Evolutionary conservation across 2,329 filamentous ascomycete genomes (phyloP), one percentile per base, ranked within the genome.

Genomic region (Botrytis cinerea): DNA sequence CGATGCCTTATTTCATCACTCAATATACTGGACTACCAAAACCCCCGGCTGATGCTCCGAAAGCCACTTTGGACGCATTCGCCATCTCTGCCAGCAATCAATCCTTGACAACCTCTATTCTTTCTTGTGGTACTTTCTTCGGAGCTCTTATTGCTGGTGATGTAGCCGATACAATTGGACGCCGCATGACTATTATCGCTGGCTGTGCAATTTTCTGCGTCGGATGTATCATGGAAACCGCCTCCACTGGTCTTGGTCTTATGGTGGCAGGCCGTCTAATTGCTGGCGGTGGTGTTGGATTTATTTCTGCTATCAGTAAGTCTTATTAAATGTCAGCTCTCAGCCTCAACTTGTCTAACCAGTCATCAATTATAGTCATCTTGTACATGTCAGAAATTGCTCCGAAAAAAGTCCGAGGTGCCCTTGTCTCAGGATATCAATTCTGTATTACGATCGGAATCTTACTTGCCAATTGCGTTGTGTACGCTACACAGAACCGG

Each of bases 371-470:
- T 38, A 40, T 9, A 69, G 66, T 94, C 82, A 93, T 94, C 80
- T 86, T 94, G 75, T 95, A 96, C 88, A 95, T 96, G 92, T 74
- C 78, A 75, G 73, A 85, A 78, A 84, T 84, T 75, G 83, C 84
- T 76, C 91, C 91, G 73, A 88, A 87, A 82, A 93, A 92, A 82
- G 91, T 96, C 76, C 89, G 93, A 79, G 92, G 92, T 80, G 90
- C 92, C 71, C 87, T 95, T 68, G 93, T 95, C 28, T 89, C 91
- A 1, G 92, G 91, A 5, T 95, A 95, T 85, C 92, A 95, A 81
- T 94, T 94, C 86, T 93, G 90, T 82, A 91, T 95, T 82, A 95
- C 92, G 74, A 87, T 95, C 76, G 93, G 93, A 83, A 84, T 96
- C 76, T 85, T 95, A 81, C 83, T 95, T 74, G 93, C 93, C 35